Evolutionary conservation across 2,329 filamentous ascomycete species (phyloP).

Genomic region (Diplodia sapinea): DNA sequence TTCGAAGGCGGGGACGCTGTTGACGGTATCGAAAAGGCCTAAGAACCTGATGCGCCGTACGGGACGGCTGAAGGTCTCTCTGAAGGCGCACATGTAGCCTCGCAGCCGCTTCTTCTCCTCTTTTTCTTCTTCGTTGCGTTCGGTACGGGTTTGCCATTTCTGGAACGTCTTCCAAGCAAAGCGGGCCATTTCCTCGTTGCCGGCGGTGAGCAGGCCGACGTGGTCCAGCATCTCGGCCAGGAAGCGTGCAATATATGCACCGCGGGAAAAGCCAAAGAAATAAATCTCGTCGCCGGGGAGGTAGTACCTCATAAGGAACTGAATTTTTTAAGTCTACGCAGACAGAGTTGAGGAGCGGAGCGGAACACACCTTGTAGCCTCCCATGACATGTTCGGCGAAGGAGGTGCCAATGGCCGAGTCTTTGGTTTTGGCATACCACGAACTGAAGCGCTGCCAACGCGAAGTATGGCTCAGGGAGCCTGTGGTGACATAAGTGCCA

Average conservation of each 20-base stretch:
- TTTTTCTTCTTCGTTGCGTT: conserved; percentile 51
- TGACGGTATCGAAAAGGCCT: conserved; percentile 82
- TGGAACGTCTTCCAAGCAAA: conserved; percentile 86
- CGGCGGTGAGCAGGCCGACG: conserved; percentile 77
- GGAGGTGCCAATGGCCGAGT: conserved; percentile 78
- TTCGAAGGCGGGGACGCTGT: conserved; percentile 79
- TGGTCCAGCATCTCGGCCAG: conserved; percentile 83
- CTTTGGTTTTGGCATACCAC: conserved; percentile 75
- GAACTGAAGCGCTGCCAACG: conserved; percentile 63
- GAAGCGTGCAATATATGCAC: conserved; percentile 59
- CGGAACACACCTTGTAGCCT: conserved; percentile 72
- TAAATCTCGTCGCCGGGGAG: conserved; percentile 55
- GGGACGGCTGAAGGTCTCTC: conserved; percentile 79
- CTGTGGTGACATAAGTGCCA: conserved; percentile 72
- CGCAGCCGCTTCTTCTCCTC: conserved; percentile 68
- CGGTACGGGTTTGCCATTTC: conserved; percentile 69
- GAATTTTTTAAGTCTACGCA: neutral
- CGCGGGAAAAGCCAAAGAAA: conserved; percentile 57
- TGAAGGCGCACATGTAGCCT: conserved; percentile 77
- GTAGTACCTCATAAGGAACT: conserved; percentile 59
- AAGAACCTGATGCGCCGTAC: conserved; percentile 76
- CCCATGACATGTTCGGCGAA: conserved; percentile 85
- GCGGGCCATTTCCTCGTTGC: conserved; percentile 82
- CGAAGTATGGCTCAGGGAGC: conserved; percentile 64
- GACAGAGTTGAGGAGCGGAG: conserved; percentile 62